Evolutionary conservation across 1,284 basidiomycete species (phyloP).

Genomic region (Omphalotus olearius): DNA sequence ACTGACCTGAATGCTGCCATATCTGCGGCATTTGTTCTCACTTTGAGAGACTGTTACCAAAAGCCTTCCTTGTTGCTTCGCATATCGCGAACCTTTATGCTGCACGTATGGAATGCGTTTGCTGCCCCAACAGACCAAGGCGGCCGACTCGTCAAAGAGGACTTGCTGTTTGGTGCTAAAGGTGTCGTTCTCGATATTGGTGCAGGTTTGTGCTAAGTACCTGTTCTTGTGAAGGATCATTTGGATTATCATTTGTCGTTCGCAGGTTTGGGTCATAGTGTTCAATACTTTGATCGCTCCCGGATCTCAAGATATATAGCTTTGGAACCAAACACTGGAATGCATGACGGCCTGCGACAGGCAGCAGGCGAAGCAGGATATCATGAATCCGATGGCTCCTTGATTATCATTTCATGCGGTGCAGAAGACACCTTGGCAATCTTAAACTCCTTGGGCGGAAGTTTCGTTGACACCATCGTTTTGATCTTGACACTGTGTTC

Average conservation of each 20-base stretch:
- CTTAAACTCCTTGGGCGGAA: conserved; percentile 34
- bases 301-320: conserved; percentile 10
- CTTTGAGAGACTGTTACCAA: neutral
- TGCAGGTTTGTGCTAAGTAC: conserved; percentile 5
- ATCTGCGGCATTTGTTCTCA: too few relatives aligned
- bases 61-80: neutral
- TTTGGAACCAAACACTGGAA: conserved; percentile 4
- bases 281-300: conserved; percentile 3
- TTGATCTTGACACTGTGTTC: conserved; percentile 59
- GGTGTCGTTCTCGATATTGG: conserved; percentile 9
- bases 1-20: too few relatives aligned
- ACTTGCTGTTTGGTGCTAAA: conserved; percentile 2
- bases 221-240: too few relatives aligned
- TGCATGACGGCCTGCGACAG: conserved; percentile 7
- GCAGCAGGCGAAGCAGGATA: conserved; percentile 6
- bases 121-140: conserved; percentile 8
- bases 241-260: neutral
- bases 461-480: conserved; percentile 50
- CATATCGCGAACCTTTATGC: conserved; percentile 7
- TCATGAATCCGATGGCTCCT: conserved; percentile 15
- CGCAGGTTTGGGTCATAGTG: conserved; percentile 9
- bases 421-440: conserved; percentile 51
- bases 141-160: conserved; percentile 5
- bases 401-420: conserved; percentile 45
- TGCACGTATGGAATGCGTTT: conserved; percentile 8